Base-by-base conservation (phyloP, 2,329 filamentous ascomycete species). In the Aspergillus sp. region DNA sequence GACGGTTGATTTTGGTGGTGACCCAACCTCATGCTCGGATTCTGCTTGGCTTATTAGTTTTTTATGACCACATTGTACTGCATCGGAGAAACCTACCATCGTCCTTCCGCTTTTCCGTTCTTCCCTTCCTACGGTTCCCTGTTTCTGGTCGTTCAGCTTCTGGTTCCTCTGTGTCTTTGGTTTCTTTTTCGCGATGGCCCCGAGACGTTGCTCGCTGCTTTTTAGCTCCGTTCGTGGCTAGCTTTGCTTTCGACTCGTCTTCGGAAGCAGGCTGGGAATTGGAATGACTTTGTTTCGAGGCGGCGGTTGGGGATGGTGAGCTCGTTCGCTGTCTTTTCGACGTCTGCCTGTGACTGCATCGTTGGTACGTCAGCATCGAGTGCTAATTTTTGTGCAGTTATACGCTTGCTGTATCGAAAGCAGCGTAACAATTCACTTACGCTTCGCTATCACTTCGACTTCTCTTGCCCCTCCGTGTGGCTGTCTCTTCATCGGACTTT, bases 401-500 rank as follows among this genome's bases (percentile, higher is more conserved):
- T 4, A 19, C 19, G 27, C 8, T 31, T 13, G 30, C 7, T 30
- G 8, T 4, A 19, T 7, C 28, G 44, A 42, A 19, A 19, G 19
- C 19, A 19, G 19, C 19, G 4, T 19, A 4, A 19, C 45, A 37
- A 32, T 53, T 41, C 33, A 81, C 89, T 69, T 77, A 97, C 91
- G 95, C 88, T 78, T 96, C 90, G 61, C 89, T 95, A 48, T 93
- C 89, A 59, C 93, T 95, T 49, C 91, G 81, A 49, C 83, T 85
- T 59, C 93, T 78, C 71, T 98, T 98, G 26, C 81, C 77, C 59
- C 87, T 82, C 51, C 86, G 78, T 40, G 71, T 77, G 33, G 72
- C 72, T 31, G 67, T 72, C 31, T 85, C 82, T 9, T 64, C 61
- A 30, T 75, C 73, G 9, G 73, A 67, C 38, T 76, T 74, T 8